Evolutionary conservation across 148 eudicot species (phyloP).

Genomic region (Pouteria glomerata): DNA sequence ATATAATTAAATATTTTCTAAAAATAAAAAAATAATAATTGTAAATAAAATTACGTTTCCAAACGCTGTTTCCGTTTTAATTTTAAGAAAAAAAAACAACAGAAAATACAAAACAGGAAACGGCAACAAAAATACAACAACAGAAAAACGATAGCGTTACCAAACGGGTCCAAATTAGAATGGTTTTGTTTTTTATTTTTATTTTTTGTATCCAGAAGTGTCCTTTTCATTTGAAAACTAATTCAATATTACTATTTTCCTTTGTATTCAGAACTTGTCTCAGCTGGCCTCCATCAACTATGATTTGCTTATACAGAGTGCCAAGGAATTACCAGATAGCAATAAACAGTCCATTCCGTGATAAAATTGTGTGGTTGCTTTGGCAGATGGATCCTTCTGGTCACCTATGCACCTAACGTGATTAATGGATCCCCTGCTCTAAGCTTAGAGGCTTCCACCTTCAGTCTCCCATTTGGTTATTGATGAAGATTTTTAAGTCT

Average conservation of each 20-base stretch:
- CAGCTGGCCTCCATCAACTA: constrained; percentile 96
- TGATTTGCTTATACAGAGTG: constrained; percentile 66
- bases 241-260: not conserved
- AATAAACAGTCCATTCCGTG: constrained; percentile 29
- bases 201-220: not conserved
- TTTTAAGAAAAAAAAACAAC: too few species aligned
- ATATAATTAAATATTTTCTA: too few species aligned
- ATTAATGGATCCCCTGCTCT: too few species aligned
- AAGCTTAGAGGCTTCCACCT: too few species aligned
- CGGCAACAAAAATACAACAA: too few species aligned
- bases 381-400: not conserved
- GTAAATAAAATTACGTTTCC: too few species aligned
- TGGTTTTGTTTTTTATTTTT: not conserved
- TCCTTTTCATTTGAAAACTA: not conserved
- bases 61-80: too few species aligned
- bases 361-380: constrained; percentile 10
- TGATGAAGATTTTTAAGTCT: not conserved
- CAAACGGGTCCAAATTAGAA: too few species aligned
- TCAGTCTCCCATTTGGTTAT: not conserved
- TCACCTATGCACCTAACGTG: not conserved
- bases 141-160: too few species aligned
- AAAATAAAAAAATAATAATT: too few species aligned
- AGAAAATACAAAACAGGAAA: too few species aligned
- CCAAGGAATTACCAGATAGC: constrained; percentile 54
- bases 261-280: constrained; percentile 69